These are phyloP conservation scores for Syzygium malaccense DNA, from an alignment of 441 rosid genomes.

Conservation along the genomic window DNA sequence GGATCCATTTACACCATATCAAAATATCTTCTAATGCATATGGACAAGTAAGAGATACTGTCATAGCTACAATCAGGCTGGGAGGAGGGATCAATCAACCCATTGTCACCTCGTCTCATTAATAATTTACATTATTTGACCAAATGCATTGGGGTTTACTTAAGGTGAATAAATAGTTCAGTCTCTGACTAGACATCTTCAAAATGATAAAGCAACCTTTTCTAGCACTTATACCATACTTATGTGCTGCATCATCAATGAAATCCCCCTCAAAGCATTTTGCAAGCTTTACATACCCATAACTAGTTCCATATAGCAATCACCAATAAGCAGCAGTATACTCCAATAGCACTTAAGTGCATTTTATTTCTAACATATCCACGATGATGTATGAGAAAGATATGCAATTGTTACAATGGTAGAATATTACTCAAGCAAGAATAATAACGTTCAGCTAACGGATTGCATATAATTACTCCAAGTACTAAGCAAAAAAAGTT, in stretches of 20 bases:
- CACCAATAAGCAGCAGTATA: neutral
- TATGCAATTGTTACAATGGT: neutral
- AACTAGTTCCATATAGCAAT: neutral
- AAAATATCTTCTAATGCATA: neutral
- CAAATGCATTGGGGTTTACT: neutral
- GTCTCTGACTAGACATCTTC: neutral
- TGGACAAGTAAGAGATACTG: neutral
- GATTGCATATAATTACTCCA: neutral
- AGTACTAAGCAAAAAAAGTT: neutral
- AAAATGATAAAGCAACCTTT: neutral
- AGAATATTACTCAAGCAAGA: neutral
- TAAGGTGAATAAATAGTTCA: neutral
- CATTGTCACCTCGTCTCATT: neutral
- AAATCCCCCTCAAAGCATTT: neutral
- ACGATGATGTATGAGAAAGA: neutral
- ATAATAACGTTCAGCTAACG: neutral
- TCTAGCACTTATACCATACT: neutral
- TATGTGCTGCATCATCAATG: neutral
- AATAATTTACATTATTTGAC: neutral
- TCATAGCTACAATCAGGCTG: neutral
- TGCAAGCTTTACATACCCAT: neutral
- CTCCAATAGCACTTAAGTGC: neutral
- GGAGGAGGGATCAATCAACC: neutral
- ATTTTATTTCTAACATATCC: neutral
- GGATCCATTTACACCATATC: neutral